Percentiles rank a stretch among this genome's conserved stretches.
Evolutionary conservation across 169 alveolate genomes (phyloP).

Genomic region (Eimeria acervulina): DNA sequence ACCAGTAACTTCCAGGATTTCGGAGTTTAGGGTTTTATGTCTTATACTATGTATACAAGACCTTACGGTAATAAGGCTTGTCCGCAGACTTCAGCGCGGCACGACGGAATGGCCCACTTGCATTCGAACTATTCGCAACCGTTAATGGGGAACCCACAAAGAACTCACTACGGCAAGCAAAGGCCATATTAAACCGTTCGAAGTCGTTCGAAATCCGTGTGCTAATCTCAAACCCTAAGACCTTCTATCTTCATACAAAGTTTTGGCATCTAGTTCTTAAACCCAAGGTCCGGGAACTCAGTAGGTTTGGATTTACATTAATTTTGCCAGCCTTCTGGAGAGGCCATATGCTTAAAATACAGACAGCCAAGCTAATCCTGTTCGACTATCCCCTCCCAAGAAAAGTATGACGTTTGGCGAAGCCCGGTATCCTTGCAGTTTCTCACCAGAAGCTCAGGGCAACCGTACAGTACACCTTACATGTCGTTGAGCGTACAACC

Average conservation of each 20-base stretch:
- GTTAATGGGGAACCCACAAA: neutral
- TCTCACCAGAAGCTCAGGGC: neutral
- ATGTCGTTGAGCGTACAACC: neutral
- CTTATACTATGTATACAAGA: too few species aligned
- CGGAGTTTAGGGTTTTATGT: too few species aligned
- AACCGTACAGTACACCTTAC: neutral
- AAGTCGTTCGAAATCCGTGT: neutral
- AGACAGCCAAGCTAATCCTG: neutral
- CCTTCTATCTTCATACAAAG: too few species aligned
- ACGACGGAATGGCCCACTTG: neutral
- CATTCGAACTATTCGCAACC: neutral
- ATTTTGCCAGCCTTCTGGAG: neutral
- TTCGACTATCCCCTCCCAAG: neutral
- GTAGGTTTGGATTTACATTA: neutral
- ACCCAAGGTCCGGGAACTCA: neutral
- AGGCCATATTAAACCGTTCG: too few species aligned
- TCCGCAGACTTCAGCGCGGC: too few species aligned
- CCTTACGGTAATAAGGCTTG: too few species aligned
- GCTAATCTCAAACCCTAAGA: neutral
- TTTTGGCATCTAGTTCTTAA: neutral
- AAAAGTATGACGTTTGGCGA: neutral
- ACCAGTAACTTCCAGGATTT: too few species aligned
- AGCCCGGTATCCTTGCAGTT: neutral
- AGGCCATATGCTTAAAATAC: neutral
- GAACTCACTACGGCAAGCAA: neutral